phyloP scores from a whole-genome alignment of 2,329 filamentous ascomycete species.

The Ophiosphaerella herpotricha region DNA sequence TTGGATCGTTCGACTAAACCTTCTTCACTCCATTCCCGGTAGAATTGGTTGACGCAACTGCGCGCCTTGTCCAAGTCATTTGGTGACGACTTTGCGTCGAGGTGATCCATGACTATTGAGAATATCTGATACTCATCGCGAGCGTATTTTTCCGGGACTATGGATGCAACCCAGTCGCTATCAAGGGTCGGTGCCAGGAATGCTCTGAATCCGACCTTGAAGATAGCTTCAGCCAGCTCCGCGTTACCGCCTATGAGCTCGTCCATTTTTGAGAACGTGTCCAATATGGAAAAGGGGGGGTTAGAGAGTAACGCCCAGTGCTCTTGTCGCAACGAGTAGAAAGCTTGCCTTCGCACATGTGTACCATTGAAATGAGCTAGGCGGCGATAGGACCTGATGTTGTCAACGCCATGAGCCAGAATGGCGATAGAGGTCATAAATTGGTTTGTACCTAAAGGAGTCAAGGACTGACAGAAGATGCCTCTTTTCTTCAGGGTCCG shows the following conservation, averaged over 20 bases:
- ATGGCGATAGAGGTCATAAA: too few relatives aligned
- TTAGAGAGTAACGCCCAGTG: constrained; percentile 84
- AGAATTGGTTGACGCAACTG: constrained; percentile 91
- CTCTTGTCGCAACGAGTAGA: constrained; percentile 83
- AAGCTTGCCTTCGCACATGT: constrained; percentile 85
- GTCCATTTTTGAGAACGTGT: constrained; percentile 78
- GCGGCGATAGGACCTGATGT: constrained; percentile 76
- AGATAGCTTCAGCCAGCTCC: constrained; percentile 77
- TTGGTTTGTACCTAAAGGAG: constrained; percentile 73
- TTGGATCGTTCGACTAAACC: constrained; percentile 74
- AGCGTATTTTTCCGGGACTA: constrained; percentile 36
- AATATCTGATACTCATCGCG: constrained; percentile 36
- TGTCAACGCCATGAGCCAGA: too few relatives aligned
- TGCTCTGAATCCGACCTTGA: constrained; percentile 52
- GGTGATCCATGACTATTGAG: constrained; percentile 61
- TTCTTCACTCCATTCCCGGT: constrained; percentile 88
- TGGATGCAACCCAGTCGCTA: constrained; percentile 39
- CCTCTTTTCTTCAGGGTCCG: constrained; percentile 78
- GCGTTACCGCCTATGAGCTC: constrained; percentile 89
- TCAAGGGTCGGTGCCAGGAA: constrained; percentile 40
- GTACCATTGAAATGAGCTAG: constrained; percentile 88
- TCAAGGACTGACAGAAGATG: constrained; percentile 83
- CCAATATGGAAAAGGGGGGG: constrained; percentile 80
- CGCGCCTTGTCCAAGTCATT: constrained; percentile 87
- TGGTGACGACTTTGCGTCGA: constrained; percentile 72